Evolutionary conservation across 2,329 filamentous ascomycete genomes (phyloP).

Genomic region (Trichoderma polysporum): DNA sequence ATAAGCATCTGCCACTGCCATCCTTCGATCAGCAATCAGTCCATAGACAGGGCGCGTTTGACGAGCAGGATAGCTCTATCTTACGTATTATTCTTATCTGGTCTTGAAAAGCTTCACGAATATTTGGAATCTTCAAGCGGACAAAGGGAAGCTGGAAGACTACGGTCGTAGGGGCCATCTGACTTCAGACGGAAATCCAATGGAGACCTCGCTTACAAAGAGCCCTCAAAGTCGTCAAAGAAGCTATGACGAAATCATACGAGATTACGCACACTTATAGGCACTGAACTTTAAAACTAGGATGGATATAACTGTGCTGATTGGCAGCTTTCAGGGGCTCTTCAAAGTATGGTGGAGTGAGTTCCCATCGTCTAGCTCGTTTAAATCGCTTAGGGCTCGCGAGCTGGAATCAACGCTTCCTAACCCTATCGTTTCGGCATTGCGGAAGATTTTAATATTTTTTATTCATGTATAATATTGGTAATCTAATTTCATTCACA

Average conservation of each 20-base stretch:
- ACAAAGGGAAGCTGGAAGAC: neutral
- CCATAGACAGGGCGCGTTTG: neutral
- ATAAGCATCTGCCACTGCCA: neutral
- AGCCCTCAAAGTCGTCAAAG: neutral
- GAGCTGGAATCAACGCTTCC: neutral
- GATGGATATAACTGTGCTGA: neutral
- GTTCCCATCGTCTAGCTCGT: neutral
- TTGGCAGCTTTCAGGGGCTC: neutral
- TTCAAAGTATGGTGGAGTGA: neutral
- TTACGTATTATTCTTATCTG: neutral
- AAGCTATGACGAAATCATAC: neutral
- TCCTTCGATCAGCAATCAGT: neutral
- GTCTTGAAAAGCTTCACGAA: neutral
- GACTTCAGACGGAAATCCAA: neutral
- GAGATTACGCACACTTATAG: neutral
- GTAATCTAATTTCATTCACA: no score
- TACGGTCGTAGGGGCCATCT: neutral
- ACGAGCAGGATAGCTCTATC: no score
- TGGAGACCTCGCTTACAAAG: neutral
- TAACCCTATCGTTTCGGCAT: neutral
- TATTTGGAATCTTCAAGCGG: neutral
- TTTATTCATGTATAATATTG: no score
- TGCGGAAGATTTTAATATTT: no score
- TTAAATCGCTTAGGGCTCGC: neutral
- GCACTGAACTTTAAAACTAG: neutral